Evolutionary conservation across 495 filamentous ascomycete species (phyloP).

Genomic region (Rostrohypoxylon terebratum): DNA sequence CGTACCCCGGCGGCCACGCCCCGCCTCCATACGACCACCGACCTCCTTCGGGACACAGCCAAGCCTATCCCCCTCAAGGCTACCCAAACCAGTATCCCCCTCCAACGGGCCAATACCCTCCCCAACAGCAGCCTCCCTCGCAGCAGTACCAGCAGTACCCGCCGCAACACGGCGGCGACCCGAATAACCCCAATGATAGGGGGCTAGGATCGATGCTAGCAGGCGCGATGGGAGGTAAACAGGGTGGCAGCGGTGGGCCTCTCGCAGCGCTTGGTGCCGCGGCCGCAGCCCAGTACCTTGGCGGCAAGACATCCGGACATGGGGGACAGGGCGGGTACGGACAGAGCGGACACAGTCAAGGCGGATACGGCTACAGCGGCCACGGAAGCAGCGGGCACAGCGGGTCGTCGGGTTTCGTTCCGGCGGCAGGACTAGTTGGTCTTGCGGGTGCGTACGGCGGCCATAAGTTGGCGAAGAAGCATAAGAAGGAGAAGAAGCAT

Average conservation of each 20-base stretch:
- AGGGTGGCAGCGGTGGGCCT: constrained; percentile 18
- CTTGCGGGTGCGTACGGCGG: constrained; percentile 34
- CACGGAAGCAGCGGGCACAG: constrained; percentile 12
- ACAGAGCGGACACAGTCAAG: not conserved
- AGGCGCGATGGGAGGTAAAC: constrained; percentile 32
- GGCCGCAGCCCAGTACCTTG: constrained; percentile 37
- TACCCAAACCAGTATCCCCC: constrained; percentile 42
- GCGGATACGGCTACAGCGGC: constrained; percentile 5
- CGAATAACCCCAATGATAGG: constrained; percentile 35
- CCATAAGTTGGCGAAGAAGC: constrained; percentile 38
- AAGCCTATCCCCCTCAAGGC: constrained; percentile 45
- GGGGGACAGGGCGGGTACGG: constrained; percentile 5
- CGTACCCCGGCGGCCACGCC: constrained; percentile 35
- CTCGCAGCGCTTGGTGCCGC: constrained; percentile 41
- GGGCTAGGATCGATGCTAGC: constrained; percentile 44
- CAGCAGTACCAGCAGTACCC: constrained; percentile 36
- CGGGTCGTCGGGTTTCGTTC: constrained; percentile 21
- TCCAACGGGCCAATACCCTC: constrained; percentile 34
- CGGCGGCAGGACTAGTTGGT: constrained; percentile 21
- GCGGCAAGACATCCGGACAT: constrained; percentile 19
- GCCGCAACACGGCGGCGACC: constrained; percentile 30
- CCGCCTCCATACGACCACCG: constrained; percentile 39
- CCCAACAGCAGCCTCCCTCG: constrained; percentile 24
- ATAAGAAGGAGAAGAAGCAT: constrained; percentile 50
- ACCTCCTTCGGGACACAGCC: constrained; percentile 33